Evolutionary conservation across 305 asterid genomes (phyloP), one percentile per base, ranked within the genome.

Genomic region (Plantago coronopus): DNA sequence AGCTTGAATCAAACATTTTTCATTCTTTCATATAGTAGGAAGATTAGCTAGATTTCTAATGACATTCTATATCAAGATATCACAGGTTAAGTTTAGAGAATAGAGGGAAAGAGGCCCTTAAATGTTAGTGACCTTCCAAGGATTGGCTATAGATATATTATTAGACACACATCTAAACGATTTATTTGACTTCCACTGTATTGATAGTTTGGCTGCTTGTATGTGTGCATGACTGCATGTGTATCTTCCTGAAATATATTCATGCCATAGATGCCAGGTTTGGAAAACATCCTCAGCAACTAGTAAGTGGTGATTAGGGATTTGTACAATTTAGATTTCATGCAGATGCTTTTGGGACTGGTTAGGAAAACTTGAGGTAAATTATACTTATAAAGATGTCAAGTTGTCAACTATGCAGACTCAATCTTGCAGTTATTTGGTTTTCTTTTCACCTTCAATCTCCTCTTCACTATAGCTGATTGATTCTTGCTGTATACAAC

Each of bases 1-100:
- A 47, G 72, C 58, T 18, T 57, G 19, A 76, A 51, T 21, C 61
- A 18, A n/a, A 45, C 45, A 27, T 37, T 63, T 62, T 25, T 42
- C 43, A 59, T 54, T 13, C 48, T 29, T 5, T 37, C 44, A 20
- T 22, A 31, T 62, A 31, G 17, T 21, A 25, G 54, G 54, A 43
- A 58, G 57, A 43, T 37, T 62, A 64, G 54, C 59, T 47, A 27
- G 45, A 46, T 44, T 37, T 11, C 19, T 38, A 29, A 46, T 22
- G 29, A n/a, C 42, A 48, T 65, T 58, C 29, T 48, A 45, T 46
- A 42, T 18, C 48, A 34, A 46, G 43, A 66, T 31, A 37, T 31
- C 3, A 54, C 15, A 56, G 46, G 19, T 17, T 53, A 59, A 65
- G 10, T 57, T 45, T n/a, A n/a, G n/a, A 61, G 21, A 7, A 18